Conservation (phyloP, 768 basidiomycete species). For the Lyophyllum decastes region DNA sequence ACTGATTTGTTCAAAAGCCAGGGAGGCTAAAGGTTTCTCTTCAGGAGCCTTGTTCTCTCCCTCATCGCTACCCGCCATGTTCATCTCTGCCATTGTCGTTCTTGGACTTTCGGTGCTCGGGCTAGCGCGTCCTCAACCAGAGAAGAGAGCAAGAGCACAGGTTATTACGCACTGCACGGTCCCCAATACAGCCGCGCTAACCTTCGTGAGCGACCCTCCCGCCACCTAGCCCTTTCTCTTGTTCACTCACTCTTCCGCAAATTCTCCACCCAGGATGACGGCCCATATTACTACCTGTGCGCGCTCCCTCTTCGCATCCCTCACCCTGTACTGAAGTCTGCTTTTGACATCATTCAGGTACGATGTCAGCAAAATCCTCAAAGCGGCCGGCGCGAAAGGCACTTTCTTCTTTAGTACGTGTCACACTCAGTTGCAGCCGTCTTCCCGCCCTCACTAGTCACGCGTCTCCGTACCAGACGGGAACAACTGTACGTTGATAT, state of each 20-base stretch:
- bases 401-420: constrained; percentile 34
- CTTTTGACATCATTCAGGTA: constrained; percentile 5
- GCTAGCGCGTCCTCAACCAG: constrained; percentile 12
- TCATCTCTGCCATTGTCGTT: constrained; percentile 10
- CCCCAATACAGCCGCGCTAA: constrained; percentile 20
- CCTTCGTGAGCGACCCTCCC: constrained; percentile 14
- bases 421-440: neutral
- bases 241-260: neutral
- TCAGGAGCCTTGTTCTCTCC: neutral
- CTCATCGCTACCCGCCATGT: constrained; percentile 1
- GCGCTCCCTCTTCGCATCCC: neutral
- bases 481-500: constrained; percentile 25
- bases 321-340: neutral
- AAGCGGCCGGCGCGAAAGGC: constrained; percentile 26
- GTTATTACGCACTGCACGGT: constrained; percentile 20
- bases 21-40: neutral
- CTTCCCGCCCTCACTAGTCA: neutral
- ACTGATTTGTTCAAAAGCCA: neutral
- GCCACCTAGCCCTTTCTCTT: neutral
- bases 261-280: constrained; percentile 17
- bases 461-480: constrained; percentile 18
- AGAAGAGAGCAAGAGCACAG: constrained; percentile 17
- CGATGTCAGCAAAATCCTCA: constrained; percentile 17
- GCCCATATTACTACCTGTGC: constrained; percentile 16
- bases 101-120: constrained; percentile 9